These are phyloP conservation scores for Endogone sp. DNA, from an alignment of 192 early-diverging fungal species.

Conservation along the genomic window DNA sequence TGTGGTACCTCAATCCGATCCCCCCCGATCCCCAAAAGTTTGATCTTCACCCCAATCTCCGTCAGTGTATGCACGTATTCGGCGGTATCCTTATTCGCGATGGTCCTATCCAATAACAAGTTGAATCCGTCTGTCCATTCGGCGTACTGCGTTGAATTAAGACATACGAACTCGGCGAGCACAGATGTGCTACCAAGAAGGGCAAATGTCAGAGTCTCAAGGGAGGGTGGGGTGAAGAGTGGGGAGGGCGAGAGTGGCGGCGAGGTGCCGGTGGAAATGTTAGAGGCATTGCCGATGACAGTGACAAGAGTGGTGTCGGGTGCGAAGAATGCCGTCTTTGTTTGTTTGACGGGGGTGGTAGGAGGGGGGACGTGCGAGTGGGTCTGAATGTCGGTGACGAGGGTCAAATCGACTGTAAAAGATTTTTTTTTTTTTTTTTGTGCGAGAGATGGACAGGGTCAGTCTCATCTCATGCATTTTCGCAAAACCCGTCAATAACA, in stretches of 20 bases:
- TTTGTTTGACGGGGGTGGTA: conserved; percentile 20
- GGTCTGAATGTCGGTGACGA: conserved; percentile 41
- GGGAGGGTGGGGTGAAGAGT: background rate
- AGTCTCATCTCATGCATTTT: too few relatives aligned
- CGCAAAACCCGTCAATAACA: background rate
- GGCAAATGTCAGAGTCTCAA: background rate
- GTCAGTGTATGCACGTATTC: conserved; percentile 59
- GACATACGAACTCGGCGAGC: conserved; percentile 56
- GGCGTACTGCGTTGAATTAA: conserved; percentile 35
- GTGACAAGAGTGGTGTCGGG: background rate
- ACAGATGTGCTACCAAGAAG: conserved; percentile 10
- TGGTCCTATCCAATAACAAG: conserved; percentile 61
- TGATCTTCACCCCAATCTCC: conserved; percentile 64
- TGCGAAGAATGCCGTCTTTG: conserved; percentile 37
- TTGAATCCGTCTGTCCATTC: conserved; percentile 79
- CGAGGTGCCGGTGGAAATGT: background rate
- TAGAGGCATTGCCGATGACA: background rate
- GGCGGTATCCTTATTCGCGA: conserved; percentile 61
- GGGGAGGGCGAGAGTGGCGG: background rate
- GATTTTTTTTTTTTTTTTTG: too few relatives aligned
- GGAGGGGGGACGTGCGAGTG: conserved; percentile 24
- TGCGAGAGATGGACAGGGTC: too few relatives aligned
- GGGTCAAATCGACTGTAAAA: conserved; percentile 45
- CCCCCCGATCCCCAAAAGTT: conserved; percentile 61
- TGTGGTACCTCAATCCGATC: conserved; percentile 53